phyloP scores from a whole-genome alignment of 306 rosid species.

The Erythrophleum fordii region DNA sequence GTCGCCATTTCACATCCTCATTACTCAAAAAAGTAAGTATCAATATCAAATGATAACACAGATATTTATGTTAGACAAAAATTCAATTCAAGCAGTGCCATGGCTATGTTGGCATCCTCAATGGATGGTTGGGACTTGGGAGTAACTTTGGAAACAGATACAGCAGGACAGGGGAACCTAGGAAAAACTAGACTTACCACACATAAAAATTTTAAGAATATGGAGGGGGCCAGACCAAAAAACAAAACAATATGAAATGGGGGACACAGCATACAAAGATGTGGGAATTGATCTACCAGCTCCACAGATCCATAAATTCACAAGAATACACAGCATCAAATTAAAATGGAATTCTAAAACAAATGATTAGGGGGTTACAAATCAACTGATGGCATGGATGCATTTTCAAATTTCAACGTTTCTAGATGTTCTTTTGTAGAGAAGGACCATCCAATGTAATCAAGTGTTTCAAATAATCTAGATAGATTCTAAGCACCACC shows the following conservation, averaged over 20 bases:
- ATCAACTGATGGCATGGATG: background rate
- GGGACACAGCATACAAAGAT: background rate
- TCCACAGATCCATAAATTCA: background rate
- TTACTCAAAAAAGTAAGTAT: no score
- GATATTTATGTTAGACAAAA: background rate
- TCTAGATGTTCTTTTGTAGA: background rate
- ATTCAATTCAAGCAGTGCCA: constrained; percentile 6
- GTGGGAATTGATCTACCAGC: background rate
- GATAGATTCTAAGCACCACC: background rate
- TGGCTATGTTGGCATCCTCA: background rate
- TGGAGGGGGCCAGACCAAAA: background rate
- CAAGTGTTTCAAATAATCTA: background rate
- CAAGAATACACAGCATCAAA: background rate
- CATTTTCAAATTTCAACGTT: background rate
- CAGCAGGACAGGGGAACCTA: background rate
- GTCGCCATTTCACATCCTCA: no score
- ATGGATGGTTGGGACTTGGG: constrained; percentile 4
- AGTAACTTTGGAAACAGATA: background rate
- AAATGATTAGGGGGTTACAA: constrained; percentile 13
- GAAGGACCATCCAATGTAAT: background rate
- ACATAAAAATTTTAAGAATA: background rate
- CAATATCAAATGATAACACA: background rate
- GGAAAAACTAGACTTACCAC: background rate
- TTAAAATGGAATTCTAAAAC: constrained; percentile 3
- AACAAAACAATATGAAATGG: background rate